Base-by-base conservation (phyloP, 345 rosid genomes). In the Raphanus raphanistrum region DNA sequence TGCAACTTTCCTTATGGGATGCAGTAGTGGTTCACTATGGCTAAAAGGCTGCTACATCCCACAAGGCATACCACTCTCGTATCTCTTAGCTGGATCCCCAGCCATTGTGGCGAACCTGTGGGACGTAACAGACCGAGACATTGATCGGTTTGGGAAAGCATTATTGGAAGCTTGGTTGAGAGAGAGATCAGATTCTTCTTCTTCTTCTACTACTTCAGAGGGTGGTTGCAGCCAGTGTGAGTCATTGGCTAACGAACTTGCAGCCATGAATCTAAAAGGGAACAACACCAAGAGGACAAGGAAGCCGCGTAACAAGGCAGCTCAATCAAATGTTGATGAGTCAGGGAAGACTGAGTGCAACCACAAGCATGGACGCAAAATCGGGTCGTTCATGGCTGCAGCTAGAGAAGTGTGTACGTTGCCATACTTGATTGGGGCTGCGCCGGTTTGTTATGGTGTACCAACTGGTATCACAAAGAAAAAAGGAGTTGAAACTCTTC, bases 41-140 rank as follows among this genome's bases (percentile, higher is more conserved):
- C 80, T 90, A 35, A 85, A 88, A 38, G 99, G 99, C 9, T 76
- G 89, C 70, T 95, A 95, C 70, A 75, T 79, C 58, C 99, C 99
- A 0, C 84, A 88, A 77, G 99, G 99, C 63, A 73, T 88, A 58
- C 86, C 91, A 5, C 83, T 95, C 15, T 88, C 89, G 8, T 95
- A 89, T 73, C 88, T 90, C 21, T 74, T 82, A 45, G 97, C 96
- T 0, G 97, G 98, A 8, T 90, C 98, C 16, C 98, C 98, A 1
- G 86, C 85, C 73, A 88, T 88, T 59, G 81, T 94, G 1, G 97
- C 96, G 54, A 94, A 87, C 75, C 88, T 94, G 11, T 94, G 98
- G 99, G 98, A 94, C 15, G 98, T 94, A 36, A 92, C 99, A 9
- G 99, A 94, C 84, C 82, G 87, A 76, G 98, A 94, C 79, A 94